A percentile compares a stretch with the other conserved stretches of the same genome.
phyloP scores from a whole-genome alignment of 805 yeast genomes.

The Maudiozyma saulgeensis region DNA sequence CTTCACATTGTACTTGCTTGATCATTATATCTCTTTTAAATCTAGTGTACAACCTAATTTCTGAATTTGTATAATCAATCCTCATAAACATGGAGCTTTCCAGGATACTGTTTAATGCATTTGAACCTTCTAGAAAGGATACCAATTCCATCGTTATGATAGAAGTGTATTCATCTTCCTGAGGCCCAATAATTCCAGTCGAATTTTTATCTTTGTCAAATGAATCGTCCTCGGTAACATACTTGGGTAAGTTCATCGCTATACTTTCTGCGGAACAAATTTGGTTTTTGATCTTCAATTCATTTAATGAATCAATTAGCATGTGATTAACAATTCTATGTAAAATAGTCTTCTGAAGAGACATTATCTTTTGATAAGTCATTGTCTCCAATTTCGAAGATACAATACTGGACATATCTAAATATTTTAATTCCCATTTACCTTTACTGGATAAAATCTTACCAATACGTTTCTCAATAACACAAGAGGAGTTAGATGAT shows the following conservation, averaged over 20 bases:
- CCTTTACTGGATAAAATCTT: slow-evolving; percentile 26
- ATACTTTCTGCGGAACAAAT: slow-evolving; percentile 15
- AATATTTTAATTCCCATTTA: slow-evolving; percentile 26
- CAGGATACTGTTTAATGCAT: slow-evolving; percentile 19
- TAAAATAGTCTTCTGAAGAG: slow-evolving; percentile 23
- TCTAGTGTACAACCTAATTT: slow-evolving; percentile 24
- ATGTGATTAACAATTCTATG: slow-evolving; percentile 29
- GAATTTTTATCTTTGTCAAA: background rate
- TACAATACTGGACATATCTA: slow-evolving; percentile 18
- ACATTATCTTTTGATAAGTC: slow-evolving; percentile 26
- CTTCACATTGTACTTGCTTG: slow-evolving; percentile 24
- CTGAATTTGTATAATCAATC: slow-evolving; percentile 24
- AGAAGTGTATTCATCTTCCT: slow-evolving; percentile 12
- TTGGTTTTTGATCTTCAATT: slow-evolving; percentile 23
- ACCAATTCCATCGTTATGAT: slow-evolving; percentile 23
- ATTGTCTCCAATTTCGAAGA: slow-evolving; percentile 25
- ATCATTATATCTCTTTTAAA: slow-evolving; percentile 25
- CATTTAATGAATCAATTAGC: slow-evolving; percentile 29
- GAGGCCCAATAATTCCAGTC: background rate
- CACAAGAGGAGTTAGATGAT: slow-evolving; percentile 25
- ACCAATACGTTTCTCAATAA: slow-evolving; percentile 27
- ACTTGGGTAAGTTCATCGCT: slow-evolving; percentile 15
- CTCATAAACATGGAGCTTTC: slow-evolving; percentile 27
- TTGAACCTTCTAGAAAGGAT: slow-evolving; percentile 25
- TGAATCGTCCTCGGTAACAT: slow-evolving; percentile 8